Evolutionary conservation across 2,329 filamentous ascomycete genomes (phyloP), one percentile per base, ranked within the genome.

Genomic region (Beauveria caledonica): DNA sequence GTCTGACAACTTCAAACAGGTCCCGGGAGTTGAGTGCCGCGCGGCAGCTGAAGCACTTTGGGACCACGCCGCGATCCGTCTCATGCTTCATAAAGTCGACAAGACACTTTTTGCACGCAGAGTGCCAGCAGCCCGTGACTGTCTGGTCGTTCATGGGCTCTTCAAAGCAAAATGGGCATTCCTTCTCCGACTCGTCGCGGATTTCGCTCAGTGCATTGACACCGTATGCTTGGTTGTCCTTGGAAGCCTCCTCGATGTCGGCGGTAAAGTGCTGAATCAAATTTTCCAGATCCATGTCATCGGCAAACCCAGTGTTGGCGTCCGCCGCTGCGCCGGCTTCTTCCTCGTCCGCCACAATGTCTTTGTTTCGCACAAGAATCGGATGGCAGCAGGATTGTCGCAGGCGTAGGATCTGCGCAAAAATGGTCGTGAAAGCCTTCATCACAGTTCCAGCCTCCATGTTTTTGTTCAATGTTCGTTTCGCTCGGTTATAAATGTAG

Each of bases 81-180:
- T 96, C 89, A 68, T 96, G 92, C 64, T 89, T 86, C 68, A 99
- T 95, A 67, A 91, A 96, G 66, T 91, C 86, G 2, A 95, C 77
- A n/a, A 97, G 77, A 68, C 94, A 99, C 63, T 90, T 88, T 74
- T 94, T 96, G 77, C 94, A 99, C 1, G 94, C 92, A 39, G 90
- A 96, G 73, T 99, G 94, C 92, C 94, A 99, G 74, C 94, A 99
- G 0, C 91, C 90, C 0, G 94, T 97, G 1, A 99, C 94, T 0
- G 89, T 88, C 69, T 96, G 93, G 58, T 97, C 89, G 45, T 90
- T 84, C 92, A 97, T 97, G 3, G 92, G 92, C 71, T 97, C 94
- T 72, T 97, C 93, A 4, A 90, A 86, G 74, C 94, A 99, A 57
- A 99, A 89, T 0, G 94, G 93, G 68, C 94, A 99, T 75, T 99